Conservation (phyloP, 2,329 filamentous ascomycete species). For the Daldinia sp. region DNA sequence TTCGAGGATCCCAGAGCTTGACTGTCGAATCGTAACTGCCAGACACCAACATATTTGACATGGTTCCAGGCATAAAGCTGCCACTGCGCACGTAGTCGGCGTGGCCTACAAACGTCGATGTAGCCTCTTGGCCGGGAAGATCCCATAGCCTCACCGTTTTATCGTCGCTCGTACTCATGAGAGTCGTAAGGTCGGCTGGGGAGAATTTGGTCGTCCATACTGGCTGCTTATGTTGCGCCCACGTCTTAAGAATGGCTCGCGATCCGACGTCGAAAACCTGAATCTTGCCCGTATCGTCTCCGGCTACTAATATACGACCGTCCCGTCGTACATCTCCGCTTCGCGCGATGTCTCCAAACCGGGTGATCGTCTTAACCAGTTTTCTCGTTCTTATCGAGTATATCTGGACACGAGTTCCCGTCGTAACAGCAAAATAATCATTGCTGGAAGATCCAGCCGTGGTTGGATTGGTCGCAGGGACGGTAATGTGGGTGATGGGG, state of each 20-base stretch:
- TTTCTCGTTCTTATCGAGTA: slow-evolving; percentile 93
- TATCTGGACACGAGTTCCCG: slow-evolving; percentile 89
- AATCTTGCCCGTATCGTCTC: slow-evolving; percentile 89
- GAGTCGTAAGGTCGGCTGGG: slow-evolving; percentile 82
- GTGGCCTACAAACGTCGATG: slow-evolving; percentile 83
- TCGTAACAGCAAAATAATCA: slow-evolving; percentile 91
- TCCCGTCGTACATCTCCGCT: slow-evolving; percentile 89
- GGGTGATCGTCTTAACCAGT: slow-evolving; percentile 89
- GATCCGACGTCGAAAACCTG: slow-evolving; percentile 94
- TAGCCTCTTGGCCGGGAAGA: slow-evolving; percentile 79
- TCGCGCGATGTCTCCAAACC: slow-evolving; percentile 91
- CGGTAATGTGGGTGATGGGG: slow-evolving; percentile 89
- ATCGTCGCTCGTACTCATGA: slow-evolving; percentile 93
- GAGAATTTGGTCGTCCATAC: slow-evolving; percentile 93
- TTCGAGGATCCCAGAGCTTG: slow-evolving; percentile 89
- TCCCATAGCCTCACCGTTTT: slow-evolving; percentile 95
- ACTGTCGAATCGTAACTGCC: slow-evolving; percentile 97
- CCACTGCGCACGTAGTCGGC: slow-evolving; percentile 91
- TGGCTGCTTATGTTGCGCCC: slow-evolving; percentile 92
- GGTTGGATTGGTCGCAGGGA: slow-evolving; percentile 60
- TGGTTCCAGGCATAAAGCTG: slow-evolving; percentile 79
- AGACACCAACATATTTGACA: slow-evolving; percentile 81
- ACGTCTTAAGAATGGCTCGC: slow-evolving; percentile 92
- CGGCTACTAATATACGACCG: slow-evolving; percentile 87
- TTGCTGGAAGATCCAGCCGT: slow-evolving; percentile 59